Conservation (phyloP, 305 asterid species). For the Withania somnifera region DNA sequence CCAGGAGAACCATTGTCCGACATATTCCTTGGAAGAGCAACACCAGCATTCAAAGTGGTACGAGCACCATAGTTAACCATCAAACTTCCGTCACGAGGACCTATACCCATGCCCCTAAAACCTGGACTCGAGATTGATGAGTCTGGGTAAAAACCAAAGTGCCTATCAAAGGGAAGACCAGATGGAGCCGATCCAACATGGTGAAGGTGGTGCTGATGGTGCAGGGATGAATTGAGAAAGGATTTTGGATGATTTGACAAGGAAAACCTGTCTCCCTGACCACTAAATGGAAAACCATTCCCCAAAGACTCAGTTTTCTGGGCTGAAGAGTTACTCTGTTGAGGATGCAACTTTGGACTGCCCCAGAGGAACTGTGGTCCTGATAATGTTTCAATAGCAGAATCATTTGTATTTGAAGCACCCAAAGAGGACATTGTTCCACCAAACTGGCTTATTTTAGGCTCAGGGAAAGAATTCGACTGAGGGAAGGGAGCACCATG, state of each 20-base stretch:
- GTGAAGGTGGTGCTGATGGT: slow-evolving; percentile 17
- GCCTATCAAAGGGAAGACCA: slow-evolving; percentile 29
- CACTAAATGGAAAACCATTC: slow-evolving; percentile 22
- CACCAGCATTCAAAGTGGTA: slow-evolving; percentile 9
- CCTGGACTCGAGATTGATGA: slow-evolving; percentile 18
- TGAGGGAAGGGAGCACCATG: slow-evolving; percentile 20
- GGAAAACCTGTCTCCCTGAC: slow-evolving; percentile 20
- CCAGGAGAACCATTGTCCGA: slow-evolving; percentile 33
- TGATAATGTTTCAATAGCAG: slow-evolving; percentile 27
- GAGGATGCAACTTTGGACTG: slow-evolving; percentile 29
- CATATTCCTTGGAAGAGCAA: slow-evolving; percentile 19
- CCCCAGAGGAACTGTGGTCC: slow-evolving; percentile 49
- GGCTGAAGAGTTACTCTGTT: slow-evolving; percentile 18
- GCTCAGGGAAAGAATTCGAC: slow-evolving; percentile 43
- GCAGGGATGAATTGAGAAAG: slow-evolving; percentile 20
- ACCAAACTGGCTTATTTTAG: slow-evolving; percentile 20
- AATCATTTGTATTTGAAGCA: slow-evolving; percentile 29
- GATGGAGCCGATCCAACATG: slow-evolving; percentile 67
- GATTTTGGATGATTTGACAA: slow-evolving; percentile 21
- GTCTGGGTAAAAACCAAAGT: slow-evolving; percentile 32
- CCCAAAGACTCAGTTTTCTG: slow-evolving; percentile 16
- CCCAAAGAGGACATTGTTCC: slow-evolving; percentile 33
- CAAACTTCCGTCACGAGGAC: slow-evolving; percentile 20
- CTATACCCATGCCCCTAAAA: slow-evolving; percentile 19
- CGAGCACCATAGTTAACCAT: slow-evolving; percentile 20